These are phyloP conservation scores for Azolla pinnata DNA, from an alignment of 75 land plant genomes.

Conservation along the genomic window DNA sequence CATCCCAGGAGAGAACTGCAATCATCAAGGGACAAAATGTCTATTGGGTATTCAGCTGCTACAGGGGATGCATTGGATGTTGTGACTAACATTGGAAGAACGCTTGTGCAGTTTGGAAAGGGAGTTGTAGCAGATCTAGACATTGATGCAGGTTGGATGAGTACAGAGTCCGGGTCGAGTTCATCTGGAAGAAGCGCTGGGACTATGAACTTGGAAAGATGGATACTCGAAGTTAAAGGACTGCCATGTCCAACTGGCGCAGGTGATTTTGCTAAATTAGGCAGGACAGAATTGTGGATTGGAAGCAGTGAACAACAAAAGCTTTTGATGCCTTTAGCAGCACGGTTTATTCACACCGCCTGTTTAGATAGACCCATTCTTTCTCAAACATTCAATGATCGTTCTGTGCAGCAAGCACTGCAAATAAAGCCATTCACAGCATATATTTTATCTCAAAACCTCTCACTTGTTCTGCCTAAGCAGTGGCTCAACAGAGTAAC, in stretches of 20 bases:
- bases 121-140: constrained; percentile 70
- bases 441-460: constrained; percentile 41
- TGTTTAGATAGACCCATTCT: constrained; percentile 52
- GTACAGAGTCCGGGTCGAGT: not conserved
- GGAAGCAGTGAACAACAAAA: constrained; percentile 71
- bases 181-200: not conserved
- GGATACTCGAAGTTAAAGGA: constrained; percentile 53
- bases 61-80: constrained; percentile 62
- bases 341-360: constrained; percentile 59
- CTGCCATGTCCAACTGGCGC: constrained; percentile 74
- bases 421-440: constrained; percentile 53
- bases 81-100: constrained; percentile 50
- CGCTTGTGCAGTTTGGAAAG: constrained; percentile 64
- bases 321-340: constrained; percentile 44
- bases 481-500: constrained; percentile 43
- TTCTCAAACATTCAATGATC: constrained; percentile 36
- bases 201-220: not conserved
- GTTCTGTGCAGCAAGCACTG: constrained; percentile 33
- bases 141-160: constrained; percentile 20
- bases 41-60: constrained; percentile 11
- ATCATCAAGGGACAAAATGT: not conserved
- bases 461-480: constrained; percentile 42
- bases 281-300: constrained; percentile 62
- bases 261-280: constrained; percentile 46
- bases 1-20: not conserved